Percentiles rank a stretch among this genome's conserved stretches.
These are phyloP conservation scores for Colletotrichum sublineola DNA, from an alignment of 2,329 filamentous ascomycete genomes.

Conservation along the genomic window DNA sequence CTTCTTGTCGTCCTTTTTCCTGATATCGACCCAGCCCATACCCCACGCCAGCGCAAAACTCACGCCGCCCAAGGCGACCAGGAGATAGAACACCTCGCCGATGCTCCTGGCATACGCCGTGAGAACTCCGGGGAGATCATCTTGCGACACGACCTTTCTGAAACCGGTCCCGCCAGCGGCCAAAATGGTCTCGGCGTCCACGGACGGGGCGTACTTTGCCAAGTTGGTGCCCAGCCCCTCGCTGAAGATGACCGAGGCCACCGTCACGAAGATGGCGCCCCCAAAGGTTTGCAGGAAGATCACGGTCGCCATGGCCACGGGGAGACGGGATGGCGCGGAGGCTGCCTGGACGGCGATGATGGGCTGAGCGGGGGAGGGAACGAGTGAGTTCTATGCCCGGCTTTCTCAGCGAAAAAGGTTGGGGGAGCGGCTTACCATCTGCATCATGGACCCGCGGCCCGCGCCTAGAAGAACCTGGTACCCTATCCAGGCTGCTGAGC, in stretches of 20 bases:
- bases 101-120: conserved; percentile 56
- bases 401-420: conserved; percentile 35
- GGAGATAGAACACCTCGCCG: conserved; percentile 48
- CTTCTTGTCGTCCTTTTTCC: conserved; percentile 49
- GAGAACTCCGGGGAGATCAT: conserved; percentile 53
- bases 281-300: conserved; percentile 60
- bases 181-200: conserved; percentile 52
- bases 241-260: conserved; percentile 44
- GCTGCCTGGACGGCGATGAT: conserved; percentile 50
- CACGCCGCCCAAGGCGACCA: conserved; percentile 48
- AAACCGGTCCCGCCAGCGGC: conserved; percentile 58
- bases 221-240: conserved; percentile 19
- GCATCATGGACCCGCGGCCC: conserved; percentile 58
- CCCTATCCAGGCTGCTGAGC: conserved; percentile 57
- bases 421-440: conserved; percentile 52
- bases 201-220: conserved; percentile 46
- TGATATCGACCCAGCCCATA: conserved; percentile 61
- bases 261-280: conserved; percentile 61
- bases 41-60: conserved; percentile 56
- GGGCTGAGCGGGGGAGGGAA: not conserved
- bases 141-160: conserved; percentile 48
- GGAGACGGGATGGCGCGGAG: conserved; percentile 44
- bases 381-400: not conserved
- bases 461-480: conserved; percentile 63
- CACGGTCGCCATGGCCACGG: conserved; percentile 48